Percentiles rank a stretch among this genome's conserved stretches.
phyloP scores from a whole-genome alignment of 2,329 filamentous ascomycete species.

The Cladosporium sp. region DNA sequence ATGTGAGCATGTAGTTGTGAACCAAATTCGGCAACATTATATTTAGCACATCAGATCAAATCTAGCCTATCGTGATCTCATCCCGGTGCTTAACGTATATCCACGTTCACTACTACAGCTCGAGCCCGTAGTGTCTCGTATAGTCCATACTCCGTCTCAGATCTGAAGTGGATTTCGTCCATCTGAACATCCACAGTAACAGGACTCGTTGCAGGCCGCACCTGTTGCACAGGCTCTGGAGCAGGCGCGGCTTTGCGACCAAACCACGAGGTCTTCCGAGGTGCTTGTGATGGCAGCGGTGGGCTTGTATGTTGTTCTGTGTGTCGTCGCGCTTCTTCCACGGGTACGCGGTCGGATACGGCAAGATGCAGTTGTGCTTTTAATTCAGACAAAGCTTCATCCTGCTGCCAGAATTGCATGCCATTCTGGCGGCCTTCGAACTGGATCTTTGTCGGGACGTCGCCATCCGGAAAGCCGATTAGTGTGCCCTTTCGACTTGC shows the following conservation, averaged over 20 bases:
- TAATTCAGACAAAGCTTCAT: slow-evolving; percentile 25
- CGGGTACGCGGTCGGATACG: slow-evolving; percentile 16
- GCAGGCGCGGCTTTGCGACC: slow-evolving; percentile 21
- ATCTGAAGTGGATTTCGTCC: slow-evolving; percentile 39
- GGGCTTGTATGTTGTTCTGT: neutral
- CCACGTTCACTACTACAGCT: slow-evolving; percentile 23
- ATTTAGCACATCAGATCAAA: no score
- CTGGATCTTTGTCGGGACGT: slow-evolving; percentile 24
- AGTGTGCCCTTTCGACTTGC: slow-evolving; percentile 22
- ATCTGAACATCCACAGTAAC: slow-evolving; percentile 30
- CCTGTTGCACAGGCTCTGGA: neutral
- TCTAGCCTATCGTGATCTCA: no score
- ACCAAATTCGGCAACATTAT: no score
- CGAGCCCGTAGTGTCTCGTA: slow-evolving; percentile 36
- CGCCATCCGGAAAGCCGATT: slow-evolving; percentile 24
- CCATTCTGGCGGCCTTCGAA: slow-evolving; percentile 26
- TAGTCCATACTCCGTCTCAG: slow-evolving; percentile 42
- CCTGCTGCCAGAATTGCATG: slow-evolving; percentile 31
- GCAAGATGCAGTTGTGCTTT: slow-evolving; percentile 20
- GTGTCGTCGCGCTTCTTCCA: neutral
- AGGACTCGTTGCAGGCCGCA: slow-evolving; percentile 5
- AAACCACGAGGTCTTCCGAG: slow-evolving; percentile 18
- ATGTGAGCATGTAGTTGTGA: no score
- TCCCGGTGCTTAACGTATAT: slow-evolving; percentile 18
- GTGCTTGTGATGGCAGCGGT: slow-evolving; percentile 13